Evolutionary conservation across 345 rosid species (phyloP), one percentile per base, ranked within the genome.

Genomic region (Citropsis articulata): DNA sequence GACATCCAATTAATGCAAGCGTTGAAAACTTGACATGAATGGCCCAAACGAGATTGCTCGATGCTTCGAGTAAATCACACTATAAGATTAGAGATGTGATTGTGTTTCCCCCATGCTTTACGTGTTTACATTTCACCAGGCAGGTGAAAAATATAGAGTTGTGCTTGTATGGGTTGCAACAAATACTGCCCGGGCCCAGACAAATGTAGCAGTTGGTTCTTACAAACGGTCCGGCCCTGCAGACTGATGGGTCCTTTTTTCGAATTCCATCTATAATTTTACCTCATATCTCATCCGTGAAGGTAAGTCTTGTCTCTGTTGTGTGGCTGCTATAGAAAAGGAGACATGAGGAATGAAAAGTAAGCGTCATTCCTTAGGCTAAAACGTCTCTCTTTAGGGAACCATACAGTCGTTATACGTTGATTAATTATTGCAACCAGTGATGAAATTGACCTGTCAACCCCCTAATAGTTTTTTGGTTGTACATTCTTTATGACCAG

Each of bases 141-240:
- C 21, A 19, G 21, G 57, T 53, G 57, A 53, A 53, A 53, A 53
- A 53, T 50, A 7, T 50, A 50, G 56, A 18, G 57, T 0, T 5
- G 57, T 53, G 2, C 18, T 53, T 53, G 19, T 53, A 0, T 60
- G 50, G 7, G n/a, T 35, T 56, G 35, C 10, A 59, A 72, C 38
- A 38, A 24, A 69, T 18, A 1, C 10, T 74, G 19, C 57, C 75
- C 69, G 0, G 57, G 69, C 7, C n/a, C 9, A 40, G 69, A 62
- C 60, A 74, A 74, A 45, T 73, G 77, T 9, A 35, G 27, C 76
- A 59, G 67, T 33, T 12, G 75, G 22, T 9, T 31, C 75, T 72
- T 59, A 33, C 42, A 7, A 35, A 25, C 3, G 72, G 57, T 25
- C 59, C 53, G 66, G 50, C 38, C 75, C 48, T 57, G 74, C 45